Evolutionary conservation across 2,329 filamentous ascomycete species (phyloP), one percentile per base, ranked within the genome.

Genomic region (Colletotrichum lupini): DNA sequence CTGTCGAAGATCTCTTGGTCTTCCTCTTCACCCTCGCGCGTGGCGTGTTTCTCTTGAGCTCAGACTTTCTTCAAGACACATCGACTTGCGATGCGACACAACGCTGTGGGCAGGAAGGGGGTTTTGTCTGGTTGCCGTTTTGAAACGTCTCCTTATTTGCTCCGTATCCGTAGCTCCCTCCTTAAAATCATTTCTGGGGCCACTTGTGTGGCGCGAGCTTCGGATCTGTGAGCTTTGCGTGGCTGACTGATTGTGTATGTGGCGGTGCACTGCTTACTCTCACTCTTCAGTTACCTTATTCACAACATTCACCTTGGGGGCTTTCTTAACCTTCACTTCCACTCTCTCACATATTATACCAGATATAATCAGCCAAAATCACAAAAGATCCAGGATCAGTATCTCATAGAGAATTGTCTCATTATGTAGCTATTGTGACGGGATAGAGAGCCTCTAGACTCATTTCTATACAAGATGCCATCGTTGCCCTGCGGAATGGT

Each of bases 401-500:
- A 19, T 46, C 28, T 68, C 42, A 42, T 49, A 4, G 19, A 49
- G 42, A 49, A n/a, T 9, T 5, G 19, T 49, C n/a, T 67, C 55
- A 56, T 74, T 59, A 59, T 32, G 28, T 66, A 58, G 30, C 55
- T 26, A 61, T 61, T 68, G 56, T 53, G 49, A 58, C 58, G 59
- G 65, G 70, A 75, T 67, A 74, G 57, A 22, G 32, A 63, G 57
- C 52, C 30, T 46, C 30, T 49, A n/a, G 12, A 52, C 61, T 37
- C 71, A 49, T 59, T 59, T 28, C 73, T 71, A 75, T 75, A 63
- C 70, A 75, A 75, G 66, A 75, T 75, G 73, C 57, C 70, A 75
- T 75, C 73, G 70, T 74, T 75, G 73, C 73, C 73, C 74, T 75
- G 70, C 70, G 73, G 73, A 75, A 66, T 61, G 66, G 62, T 61